Evolutionary conservation across 371 early-diverging fungal species (phyloP), one percentile per base, ranked within the genome.

Genomic region (Blastocladiella emersonii): DNA sequence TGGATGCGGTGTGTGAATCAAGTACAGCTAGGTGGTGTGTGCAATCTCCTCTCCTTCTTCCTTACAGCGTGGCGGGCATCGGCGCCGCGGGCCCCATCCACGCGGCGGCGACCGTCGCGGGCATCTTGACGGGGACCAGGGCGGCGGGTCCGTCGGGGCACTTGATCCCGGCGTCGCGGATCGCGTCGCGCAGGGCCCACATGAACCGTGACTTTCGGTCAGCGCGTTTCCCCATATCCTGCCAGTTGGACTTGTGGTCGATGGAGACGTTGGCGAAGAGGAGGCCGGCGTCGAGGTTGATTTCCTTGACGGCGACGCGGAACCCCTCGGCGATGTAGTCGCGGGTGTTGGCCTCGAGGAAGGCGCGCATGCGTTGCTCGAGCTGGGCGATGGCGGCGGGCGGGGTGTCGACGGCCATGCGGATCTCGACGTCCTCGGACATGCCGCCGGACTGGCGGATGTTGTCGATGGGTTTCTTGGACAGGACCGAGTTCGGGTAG

Each of bases 381-480:
- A 41, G 41, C 19, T 41, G 19, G 41, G 41, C 41, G 8, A 41
- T 41, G 19, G 19, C 3, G 15, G 41, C 0, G 2, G 41, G 79
- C 1, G 80, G 76, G 3, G 89, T 89, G 59, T 80, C 71, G 62
- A 87, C 84, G 61, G 82, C 82, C 25, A 86, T 68, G 62, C 83
- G 78, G 64, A 86, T 3, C 17, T 25, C 34, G 37, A 85, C 73
- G 25, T 70, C 71, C 65, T 87, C 88, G 25, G 79, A 77, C 83
- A 82, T 82, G 61, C 74, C 76, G 34, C 75, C 76, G 1, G 87
- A 86, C 2, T 87, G 78, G 41, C 87, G 76, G 19, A 91, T 72
- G 64, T 92, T 92, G 64, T 81, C 74, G 65, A 92, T 89, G 61
- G 83, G 70, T 68, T 85, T 83, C 17, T 78, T 80, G 44, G 77